These are phyloP conservation scores for Cicer bijugum DNA, from an alignment of 306 rosid species.

Conservation along the genomic window DNA sequence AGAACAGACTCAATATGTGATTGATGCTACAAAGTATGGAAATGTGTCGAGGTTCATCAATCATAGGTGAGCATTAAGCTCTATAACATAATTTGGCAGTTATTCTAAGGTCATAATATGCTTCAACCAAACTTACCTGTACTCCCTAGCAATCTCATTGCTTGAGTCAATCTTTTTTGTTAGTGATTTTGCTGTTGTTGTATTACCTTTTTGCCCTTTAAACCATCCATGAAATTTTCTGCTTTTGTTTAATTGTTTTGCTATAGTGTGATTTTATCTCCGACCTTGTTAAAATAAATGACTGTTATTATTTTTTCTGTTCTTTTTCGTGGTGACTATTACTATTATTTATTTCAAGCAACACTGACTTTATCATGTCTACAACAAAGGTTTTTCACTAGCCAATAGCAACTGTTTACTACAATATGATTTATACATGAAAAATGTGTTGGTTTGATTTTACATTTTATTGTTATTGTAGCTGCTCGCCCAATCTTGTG, in stretches of 20 bases:
- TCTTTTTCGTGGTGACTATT: too few species aligned
- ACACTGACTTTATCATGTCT: not conserved
- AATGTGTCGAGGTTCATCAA: conserved; percentile 94
- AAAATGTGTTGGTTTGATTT: conserved; percentile 42
- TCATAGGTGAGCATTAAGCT: conserved; percentile 70
- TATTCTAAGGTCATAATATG: conserved; percentile 4
- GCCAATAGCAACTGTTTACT: not conserved
- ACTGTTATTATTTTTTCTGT: not conserved
- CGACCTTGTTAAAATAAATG: not conserved
- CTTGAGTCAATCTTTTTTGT: conserved; percentile 12
- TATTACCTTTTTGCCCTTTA: not conserved
- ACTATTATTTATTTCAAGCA: not conserved
- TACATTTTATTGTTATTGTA: conserved; percentile 54
- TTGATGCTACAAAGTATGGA: conserved; percentile 80
- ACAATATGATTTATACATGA: conserved; percentile 15
- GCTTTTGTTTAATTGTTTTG: not conserved
- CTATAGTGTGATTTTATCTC: not conserved
- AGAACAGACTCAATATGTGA: conserved; percentile 63
- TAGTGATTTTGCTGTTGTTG: not conserved
- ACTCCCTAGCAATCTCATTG: not conserved
- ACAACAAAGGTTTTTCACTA: not conserved
- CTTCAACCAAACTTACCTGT: conserved; percentile 15
- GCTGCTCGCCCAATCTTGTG: conserved; percentile 88
- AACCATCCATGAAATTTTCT: not conserved
- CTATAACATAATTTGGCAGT: conserved; percentile 7